Conservation (phyloP, 2,329 filamentous ascomycete species). For the Grosmannia serpens region DNA sequence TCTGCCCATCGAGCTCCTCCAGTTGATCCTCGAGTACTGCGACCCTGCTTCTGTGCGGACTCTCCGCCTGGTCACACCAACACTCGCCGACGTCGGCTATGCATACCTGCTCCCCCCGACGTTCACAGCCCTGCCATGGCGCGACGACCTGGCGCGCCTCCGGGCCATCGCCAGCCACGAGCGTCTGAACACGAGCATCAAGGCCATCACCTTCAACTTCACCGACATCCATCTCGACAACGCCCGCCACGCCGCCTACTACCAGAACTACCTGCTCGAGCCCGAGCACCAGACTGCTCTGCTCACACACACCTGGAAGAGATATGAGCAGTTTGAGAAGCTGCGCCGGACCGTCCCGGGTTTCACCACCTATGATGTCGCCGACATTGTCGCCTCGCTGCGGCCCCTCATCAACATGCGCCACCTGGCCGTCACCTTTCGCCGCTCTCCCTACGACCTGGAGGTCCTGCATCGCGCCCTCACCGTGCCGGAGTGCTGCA, state of each 20-base stretch:
- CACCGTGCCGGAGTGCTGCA: slow-evolving; percentile 26
- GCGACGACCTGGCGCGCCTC: slow-evolving; percentile 32
- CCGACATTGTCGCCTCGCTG: slow-evolving; percentile 20
- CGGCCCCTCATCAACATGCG: slow-evolving; percentile 27
- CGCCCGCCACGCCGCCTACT: slow-evolving; percentile 23
- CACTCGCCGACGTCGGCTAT: slow-evolving; percentile 29
- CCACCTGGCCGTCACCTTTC: slow-evolving; percentile 29
- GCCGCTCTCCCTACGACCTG: slow-evolving; percentile 27
- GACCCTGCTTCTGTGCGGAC: slow-evolving; percentile 25
- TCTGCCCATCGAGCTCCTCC: slow-evolving; percentile 18
- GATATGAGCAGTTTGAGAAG: slow-evolving; percentile 25
- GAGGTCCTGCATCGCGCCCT: slow-evolving; percentile 26
- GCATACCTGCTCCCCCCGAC: slow-evolving; percentile 28
- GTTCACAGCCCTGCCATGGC: slow-evolving; percentile 32
- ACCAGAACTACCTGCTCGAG: slow-evolving; percentile 25
- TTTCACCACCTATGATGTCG: slow-evolving; percentile 20
- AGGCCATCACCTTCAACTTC: slow-evolving; percentile 33
- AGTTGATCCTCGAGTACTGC: slow-evolving; percentile 31
- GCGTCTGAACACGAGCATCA: slow-evolving; percentile 28
- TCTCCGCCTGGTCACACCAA: slow-evolving; percentile 28
- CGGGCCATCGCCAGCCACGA: slow-evolving; percentile 30
- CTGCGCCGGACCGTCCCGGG: slow-evolving; percentile 22
- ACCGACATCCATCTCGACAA: slow-evolving; percentile 29
- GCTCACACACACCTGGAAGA: slow-evolving; percentile 23
- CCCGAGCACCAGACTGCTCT: slow-evolving; percentile 24